These are phyloP conservation scores for Solanum corneliomulleri DNA, from an alignment of 257 asterid genomes.

Conservation along the genomic window DNA sequence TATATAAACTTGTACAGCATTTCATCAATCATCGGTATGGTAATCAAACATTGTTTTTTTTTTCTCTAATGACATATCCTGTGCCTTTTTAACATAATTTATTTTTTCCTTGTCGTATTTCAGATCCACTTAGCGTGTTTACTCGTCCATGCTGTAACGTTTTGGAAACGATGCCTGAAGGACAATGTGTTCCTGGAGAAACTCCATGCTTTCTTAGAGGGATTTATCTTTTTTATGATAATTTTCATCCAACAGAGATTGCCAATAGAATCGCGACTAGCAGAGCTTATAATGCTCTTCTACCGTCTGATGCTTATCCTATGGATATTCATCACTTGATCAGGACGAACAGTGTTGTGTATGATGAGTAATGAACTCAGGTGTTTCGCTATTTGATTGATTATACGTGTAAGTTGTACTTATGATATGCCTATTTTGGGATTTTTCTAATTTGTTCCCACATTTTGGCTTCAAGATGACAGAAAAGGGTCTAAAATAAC, in stretches of 20 bases:
- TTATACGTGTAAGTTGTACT: not conserved
- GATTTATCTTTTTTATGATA: slow-evolving; percentile 15
- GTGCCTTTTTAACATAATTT: not conserved
- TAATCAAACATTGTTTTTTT: not conserved
- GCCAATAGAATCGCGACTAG: not conserved
- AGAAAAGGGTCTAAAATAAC: too few relatives aligned
- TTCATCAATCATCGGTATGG: slow-evolving; percentile 20
- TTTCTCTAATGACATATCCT: not conserved
- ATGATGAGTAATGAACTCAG: not conserved
- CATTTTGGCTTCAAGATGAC: not conserved
- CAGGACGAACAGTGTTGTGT: not conserved
- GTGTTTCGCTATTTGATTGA: not conserved
- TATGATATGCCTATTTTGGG: not conserved
- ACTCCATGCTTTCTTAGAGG: slow-evolving; percentile 18
- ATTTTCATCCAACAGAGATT: slow-evolving; percentile 19
- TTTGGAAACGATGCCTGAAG: not conserved
- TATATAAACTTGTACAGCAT: slow-evolving; percentile 35
- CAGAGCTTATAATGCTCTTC: slow-evolving; percentile 14
- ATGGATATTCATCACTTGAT: slow-evolving; percentile 20
- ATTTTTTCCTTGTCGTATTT: not conserved
- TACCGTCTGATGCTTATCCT: slow-evolving; percentile 25
- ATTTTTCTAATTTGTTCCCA: not conserved
- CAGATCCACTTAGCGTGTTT: not conserved
- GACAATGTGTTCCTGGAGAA: slow-evolving; percentile 8
- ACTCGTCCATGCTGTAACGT: slow-evolving; percentile 27